These are phyloP conservation scores for Volvariella surrecta DNA, from an alignment of 1,284 basidiomycete species.

Conservation along the genomic window DNA sequence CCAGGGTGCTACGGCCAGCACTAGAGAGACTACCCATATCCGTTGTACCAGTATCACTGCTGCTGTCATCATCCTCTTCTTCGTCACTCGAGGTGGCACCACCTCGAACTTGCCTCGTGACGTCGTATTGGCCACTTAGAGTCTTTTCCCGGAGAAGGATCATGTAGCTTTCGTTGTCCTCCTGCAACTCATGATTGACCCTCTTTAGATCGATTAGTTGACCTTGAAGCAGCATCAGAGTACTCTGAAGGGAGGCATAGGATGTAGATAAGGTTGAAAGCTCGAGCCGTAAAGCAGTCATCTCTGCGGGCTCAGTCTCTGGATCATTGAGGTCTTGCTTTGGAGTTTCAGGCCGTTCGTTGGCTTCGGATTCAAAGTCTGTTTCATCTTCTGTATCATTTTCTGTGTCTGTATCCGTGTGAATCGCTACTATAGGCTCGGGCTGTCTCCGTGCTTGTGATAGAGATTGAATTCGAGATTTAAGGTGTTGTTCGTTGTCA, in stretches of 20 bases:
- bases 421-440: constrained; percentile 24
- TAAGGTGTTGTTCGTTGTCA: constrained; percentile 81
- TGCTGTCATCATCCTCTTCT: constrained; percentile 43
- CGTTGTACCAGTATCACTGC: constrained; percentile 32
- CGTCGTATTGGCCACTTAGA: constrained; percentile 76
- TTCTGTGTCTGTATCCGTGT: constrained; percentile 23
- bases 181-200: constrained; percentile 75
- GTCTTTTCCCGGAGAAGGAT: constrained; percentile 85
- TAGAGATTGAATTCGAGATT: constrained; percentile 77
- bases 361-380: constrained; percentile 27
- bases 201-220: constrained; percentile 72
- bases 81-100: constrained; percentile 34
- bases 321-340: constrained; percentile 41
- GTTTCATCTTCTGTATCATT: constrained; percentile 23
- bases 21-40: constrained; percentile 52
- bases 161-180: constrained; percentile 95
- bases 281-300: constrained; percentile 71
- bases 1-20: constrained; percentile 42
- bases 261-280: constrained; percentile 76
- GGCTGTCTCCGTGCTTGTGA: constrained; percentile 53
- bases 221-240: constrained; percentile 63
- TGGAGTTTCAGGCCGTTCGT: constrained; percentile 17
- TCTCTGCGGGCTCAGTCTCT: constrained; percentile 71
- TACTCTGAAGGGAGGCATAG: constrained; percentile 70
- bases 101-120: constrained; percentile 58